Conservation (phyloP, 352 stramenopile species). For the Globisporangium echinulatum region DNA sequence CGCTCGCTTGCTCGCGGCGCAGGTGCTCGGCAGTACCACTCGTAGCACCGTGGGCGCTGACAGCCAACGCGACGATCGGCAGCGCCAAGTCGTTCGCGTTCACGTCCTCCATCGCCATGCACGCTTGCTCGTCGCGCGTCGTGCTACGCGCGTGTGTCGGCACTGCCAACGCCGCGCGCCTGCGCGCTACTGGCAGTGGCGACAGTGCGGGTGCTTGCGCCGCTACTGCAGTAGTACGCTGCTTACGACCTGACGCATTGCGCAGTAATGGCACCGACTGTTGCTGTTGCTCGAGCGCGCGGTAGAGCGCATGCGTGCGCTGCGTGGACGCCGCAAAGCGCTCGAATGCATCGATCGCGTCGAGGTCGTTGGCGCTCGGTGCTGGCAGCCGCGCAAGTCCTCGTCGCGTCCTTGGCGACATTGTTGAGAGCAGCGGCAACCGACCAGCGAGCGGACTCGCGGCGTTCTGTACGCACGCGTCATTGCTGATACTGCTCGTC, state of each 20-base stretch:
- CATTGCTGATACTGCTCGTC: no score
- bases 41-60: not conserved
- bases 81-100: not conserved
- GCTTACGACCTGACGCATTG: no score
- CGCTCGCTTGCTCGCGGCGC: slow-evolving; percentile 5
- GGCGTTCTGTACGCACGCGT: no score
- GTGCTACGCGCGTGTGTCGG: not conserved
- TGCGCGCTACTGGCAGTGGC: not conserved
- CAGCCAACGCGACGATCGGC: not conserved
- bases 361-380: slow-evolving; percentile 25
- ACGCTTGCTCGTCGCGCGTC: slow-evolving; percentile 17
- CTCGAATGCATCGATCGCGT: slow-evolving; percentile 37
- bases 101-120: slow-evolving; percentile 30
- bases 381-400: slow-evolving; percentile 33
- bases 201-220: not conserved
- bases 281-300: slow-evolving; percentile 18
- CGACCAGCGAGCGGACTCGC: slow-evolving; percentile 1
- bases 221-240: no score
- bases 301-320: slow-evolving; percentile 28
- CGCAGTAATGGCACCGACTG: not conserved
- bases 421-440: slow-evolving; percentile 37
- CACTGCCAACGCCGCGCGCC: no score
- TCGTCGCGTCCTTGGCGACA: slow-evolving; percentile 41
- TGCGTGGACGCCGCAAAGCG: slow-evolving; percentile 21
- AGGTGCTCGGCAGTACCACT: slow-evolving; percentile 2